Conservation (phyloP, 2,329 filamentous ascomycete genomes). For the Sporothrix protearum region DNA sequence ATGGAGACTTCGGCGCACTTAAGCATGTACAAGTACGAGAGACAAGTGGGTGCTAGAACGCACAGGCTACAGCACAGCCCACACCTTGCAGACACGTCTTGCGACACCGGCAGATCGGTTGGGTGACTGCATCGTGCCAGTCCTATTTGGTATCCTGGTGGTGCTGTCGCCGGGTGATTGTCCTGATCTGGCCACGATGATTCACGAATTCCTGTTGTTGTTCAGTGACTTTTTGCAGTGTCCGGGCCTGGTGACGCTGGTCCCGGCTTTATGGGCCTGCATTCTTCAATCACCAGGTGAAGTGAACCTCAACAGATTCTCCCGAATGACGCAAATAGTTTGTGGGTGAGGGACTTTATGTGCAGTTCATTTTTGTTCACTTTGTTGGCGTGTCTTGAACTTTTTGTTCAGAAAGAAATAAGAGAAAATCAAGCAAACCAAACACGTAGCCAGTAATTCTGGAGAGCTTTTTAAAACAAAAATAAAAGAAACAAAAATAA, state of each 20-base stretch:
- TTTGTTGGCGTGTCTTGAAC: too few species aligned
- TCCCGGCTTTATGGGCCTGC: not conserved
- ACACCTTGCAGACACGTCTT: not conserved
- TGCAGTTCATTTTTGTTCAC: too few species aligned
- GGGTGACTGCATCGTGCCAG: not conserved
- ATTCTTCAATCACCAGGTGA: too few species aligned
- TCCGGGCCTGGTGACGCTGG: not conserved
- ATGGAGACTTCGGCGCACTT: slow-evolving; percentile 1
- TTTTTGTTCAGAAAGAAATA: too few species aligned
- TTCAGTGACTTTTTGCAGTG: not conserved
- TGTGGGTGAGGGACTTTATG: too few species aligned
- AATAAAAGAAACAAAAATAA: too few species aligned
- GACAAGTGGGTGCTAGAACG: not conserved
- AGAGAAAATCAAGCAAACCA: too few species aligned
- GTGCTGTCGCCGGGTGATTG: not conserved
- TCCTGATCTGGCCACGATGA: not conserved
- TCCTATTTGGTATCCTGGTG: not conserved
- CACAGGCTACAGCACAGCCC: not conserved
- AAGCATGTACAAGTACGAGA: not conserved
- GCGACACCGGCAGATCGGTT: not conserved
- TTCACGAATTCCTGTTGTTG: not conserved
- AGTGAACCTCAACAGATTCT: too few species aligned
- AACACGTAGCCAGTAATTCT: too few species aligned
- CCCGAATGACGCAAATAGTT: too few species aligned
- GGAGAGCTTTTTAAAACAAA: too few species aligned